A percentile compares a stretch with the other conserved stretches of the same genome.
Evolutionary conservation across 106 monocot species (phyloP).

Genomic region (Dendrobium huoshanense): DNA sequence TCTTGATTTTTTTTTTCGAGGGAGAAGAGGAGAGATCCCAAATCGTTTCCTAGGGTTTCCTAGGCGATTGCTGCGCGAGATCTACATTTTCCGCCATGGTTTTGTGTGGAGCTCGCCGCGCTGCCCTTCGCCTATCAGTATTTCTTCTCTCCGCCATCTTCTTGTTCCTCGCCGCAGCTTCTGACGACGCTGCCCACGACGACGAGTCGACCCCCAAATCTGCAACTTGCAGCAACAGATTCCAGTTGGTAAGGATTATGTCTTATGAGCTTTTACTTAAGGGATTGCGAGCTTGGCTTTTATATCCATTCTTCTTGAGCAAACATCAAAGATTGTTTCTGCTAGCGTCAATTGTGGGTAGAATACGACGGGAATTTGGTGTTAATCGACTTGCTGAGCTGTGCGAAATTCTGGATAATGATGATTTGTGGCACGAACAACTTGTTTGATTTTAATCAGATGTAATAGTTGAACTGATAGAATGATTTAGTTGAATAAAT

Average conservation of each 20-base stretch:
- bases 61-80: not conserved
- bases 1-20: too few relatives aligned
- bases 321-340: not conserved
- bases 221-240: slow-evolving; percentile 52
- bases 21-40: not conserved
- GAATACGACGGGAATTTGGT: not conserved
- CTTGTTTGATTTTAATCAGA: not conserved
- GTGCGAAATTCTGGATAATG: not conserved
- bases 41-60: not conserved
- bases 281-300: not conserved
- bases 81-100: slow-evolving; percentile 3
- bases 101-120: not conserved
- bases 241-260: slow-evolving; percentile 41
- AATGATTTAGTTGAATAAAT: not conserved
- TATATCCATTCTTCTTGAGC: not conserved
- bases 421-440: not conserved
- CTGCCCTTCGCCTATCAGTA: not conserved
- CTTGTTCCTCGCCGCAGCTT: slow-evolving; percentile 4
- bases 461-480: not conserved
- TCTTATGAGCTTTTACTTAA: not conserved
- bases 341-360: not conserved
- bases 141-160: slow-evolving; percentile 9
- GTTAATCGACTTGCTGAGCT: not conserved
- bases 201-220: slow-evolving; percentile 24
- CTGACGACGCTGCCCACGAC: slow-evolving; percentile 39